Percentiles rank a stretch among this genome's conserved stretches.
Evolutionary conservation across 106 monocot species (phyloP).

Genomic region (Alisma plantagoaquatica): DNA sequence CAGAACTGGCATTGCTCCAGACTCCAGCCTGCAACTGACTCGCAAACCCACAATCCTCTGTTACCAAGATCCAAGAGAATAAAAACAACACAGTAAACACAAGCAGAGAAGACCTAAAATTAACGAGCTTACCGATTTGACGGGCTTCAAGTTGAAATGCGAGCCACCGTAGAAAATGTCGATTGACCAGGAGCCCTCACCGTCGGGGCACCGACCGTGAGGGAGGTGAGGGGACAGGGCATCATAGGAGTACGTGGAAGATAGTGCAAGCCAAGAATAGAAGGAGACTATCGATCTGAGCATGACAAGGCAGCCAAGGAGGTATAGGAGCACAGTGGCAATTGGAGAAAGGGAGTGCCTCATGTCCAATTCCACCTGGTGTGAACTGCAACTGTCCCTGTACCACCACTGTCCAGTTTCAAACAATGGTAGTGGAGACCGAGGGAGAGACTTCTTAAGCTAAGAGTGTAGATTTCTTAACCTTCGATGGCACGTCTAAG

Average conservation of each 20-base stretch:
- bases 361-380: no score
- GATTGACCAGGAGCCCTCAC: slow-evolving; percentile 88
- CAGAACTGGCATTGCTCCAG: slow-evolving; percentile 54
- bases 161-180: slow-evolving; percentile 84
- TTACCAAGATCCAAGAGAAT: no score
- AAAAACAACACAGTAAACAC: no score
- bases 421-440: no score
- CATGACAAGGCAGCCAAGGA: slow-evolving; percentile 21
- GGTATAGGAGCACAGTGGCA: slow-evolving; percentile 25
- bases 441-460: no score
- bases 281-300: slow-evolving; percentile 30
- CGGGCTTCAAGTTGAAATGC: slow-evolving; percentile 60
- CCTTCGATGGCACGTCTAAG: no score
- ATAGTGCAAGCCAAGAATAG: slow-evolving; percentile 52
- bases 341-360: no score
- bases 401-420: no score
- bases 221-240: slow-evolving; percentile 1
- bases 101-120: neutral
- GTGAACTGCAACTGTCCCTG: no score
- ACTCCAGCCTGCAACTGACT: slow-evolving; percentile 28
- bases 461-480: no score
- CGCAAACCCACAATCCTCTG: no score
- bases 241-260: slow-evolving; percentile 22
- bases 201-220: slow-evolving; percentile 52
- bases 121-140: slow-evolving; percentile 39